Percentiles rank a stretch among this genome's conserved stretches.
Evolutionary conservation across 2,329 filamentous ascomycete species (phyloP).

Genomic region (Fusarium sp.): DNA sequence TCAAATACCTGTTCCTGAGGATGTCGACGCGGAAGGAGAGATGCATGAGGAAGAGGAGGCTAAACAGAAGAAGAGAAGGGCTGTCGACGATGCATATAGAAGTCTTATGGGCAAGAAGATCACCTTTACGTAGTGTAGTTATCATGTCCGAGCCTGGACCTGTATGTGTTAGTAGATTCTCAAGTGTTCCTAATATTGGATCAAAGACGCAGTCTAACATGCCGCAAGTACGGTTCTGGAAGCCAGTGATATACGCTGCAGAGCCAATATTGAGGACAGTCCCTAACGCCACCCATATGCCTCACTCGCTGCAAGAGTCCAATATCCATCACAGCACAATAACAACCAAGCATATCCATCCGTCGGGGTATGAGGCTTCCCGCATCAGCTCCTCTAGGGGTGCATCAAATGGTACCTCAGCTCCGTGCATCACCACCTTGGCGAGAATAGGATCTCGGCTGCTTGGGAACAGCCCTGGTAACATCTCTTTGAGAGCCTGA

Average conservation of each 20-base stretch:
- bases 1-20: conserved; percentile 59
- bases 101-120: conserved; percentile 78
- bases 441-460: conserved; percentile 85
- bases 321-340: conserved; percentile 65
- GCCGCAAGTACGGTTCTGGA: neutral
- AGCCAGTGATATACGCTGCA: neutral
- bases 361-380: conserved; percentile 88
- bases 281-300: conserved; percentile 30
- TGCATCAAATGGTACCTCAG: conserved; percentile 80
- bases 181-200: neutral
- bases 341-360: conserved; percentile 87
- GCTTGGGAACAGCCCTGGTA: conserved; percentile 88
- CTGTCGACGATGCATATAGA: conserved; percentile 81
- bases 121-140: conserved; percentile 60
- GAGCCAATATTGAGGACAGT: neutral
- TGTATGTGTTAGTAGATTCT: neutral
- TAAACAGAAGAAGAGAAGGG: conserved; percentile 74
- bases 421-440: conserved; percentile 86
- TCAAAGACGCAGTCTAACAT: conserved; percentile 3
- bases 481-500: conserved; percentile 75
- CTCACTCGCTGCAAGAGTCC: conserved; percentile 6
- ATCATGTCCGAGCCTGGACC: neutral
- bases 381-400: conserved; percentile 84
- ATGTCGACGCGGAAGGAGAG: conserved; percentile 59
- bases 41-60: conserved; percentile 54